phyloP scores from a whole-genome alignment of 2,329 filamentous ascomycete species.

The Orbilia ellipsospora region DNA sequence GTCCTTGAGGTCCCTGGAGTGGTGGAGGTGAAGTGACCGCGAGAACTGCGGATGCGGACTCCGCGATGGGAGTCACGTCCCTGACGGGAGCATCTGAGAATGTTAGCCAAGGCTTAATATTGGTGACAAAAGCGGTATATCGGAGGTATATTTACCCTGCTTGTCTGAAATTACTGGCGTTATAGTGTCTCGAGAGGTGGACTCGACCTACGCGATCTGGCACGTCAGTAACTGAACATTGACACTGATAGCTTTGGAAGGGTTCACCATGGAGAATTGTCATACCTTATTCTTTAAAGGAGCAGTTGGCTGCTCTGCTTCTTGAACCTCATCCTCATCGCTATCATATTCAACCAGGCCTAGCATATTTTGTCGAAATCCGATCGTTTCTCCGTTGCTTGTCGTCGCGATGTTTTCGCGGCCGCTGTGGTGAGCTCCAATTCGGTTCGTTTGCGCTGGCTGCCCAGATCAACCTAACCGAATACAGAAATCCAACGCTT shows the following conservation, averaged over 20 bases:
- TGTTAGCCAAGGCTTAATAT: constrained; percentile 35
- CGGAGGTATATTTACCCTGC: constrained; percentile 15
- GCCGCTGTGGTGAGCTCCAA: too few species aligned
- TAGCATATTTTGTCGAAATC: constrained; percentile 47
- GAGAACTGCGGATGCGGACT: constrained; percentile 60
- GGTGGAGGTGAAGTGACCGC: constrained; percentile 56
- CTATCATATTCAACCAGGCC: constrained; percentile 63
- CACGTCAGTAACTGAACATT: constrained; percentile 47
- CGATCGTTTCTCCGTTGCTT: not conserved
- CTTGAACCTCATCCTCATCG: constrained; percentile 59
- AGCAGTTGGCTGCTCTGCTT: constrained; percentile 25
- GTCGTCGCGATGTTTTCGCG: too few species aligned
- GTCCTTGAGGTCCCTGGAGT: constrained; percentile 32
- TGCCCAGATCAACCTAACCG: too few species aligned
- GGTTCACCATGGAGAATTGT: not conserved
- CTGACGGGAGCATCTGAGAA: constrained; percentile 56
- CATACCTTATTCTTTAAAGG: constrained; percentile 42
- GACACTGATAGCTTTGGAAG: not conserved
- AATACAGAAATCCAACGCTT: too few species aligned
- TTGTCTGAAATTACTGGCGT: constrained; percentile 19
- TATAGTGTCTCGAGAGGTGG: constrained; percentile 11
- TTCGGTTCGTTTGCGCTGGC: too few species aligned
- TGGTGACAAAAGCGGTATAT: not conserved
- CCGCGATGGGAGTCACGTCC: constrained; percentile 63
- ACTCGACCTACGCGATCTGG: constrained; percentile 52